Evolutionary conservation across 306 rosid species (phyloP).

Genomic region (Sesbania bispinosa): DNA sequence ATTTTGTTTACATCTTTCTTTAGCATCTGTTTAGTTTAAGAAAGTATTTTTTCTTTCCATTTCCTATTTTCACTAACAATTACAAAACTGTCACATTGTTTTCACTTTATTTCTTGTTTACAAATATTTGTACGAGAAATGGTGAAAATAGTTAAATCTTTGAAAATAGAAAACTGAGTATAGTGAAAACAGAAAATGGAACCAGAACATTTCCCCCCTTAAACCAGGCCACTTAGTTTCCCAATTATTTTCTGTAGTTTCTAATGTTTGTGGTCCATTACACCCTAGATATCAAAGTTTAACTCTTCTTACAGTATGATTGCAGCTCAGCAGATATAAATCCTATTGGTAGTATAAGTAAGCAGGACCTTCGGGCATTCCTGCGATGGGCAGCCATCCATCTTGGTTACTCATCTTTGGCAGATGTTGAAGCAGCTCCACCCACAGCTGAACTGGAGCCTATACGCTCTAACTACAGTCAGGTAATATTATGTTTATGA

Average conservation of each 20-base stretch:
- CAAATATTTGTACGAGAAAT: background rate
- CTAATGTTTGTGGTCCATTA: constrained; percentile 1
- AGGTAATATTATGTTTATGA: constrained; percentile 46
- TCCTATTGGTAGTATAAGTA: constrained; percentile 93
- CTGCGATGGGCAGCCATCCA: constrained; percentile 84
- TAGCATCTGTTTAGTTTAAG: background rate
- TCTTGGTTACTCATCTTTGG: constrained; percentile 79
- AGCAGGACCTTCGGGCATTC: constrained; percentile 85
- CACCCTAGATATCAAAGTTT: constrained; percentile 20
- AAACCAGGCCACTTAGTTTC: background rate
- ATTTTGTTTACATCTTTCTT: background rate
- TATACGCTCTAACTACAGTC: constrained; percentile 82
- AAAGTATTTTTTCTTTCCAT: background rate
- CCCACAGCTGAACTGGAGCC: constrained; percentile 99
- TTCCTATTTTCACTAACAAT: background rate
- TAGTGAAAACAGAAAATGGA: background rate
- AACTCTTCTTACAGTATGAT: constrained; percentile 58
- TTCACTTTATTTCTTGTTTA: background rate
- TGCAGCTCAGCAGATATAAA: constrained; percentile 97
- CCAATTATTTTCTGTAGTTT: background rate
- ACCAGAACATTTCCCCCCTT: background rate
- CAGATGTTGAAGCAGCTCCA: constrained; percentile 93
- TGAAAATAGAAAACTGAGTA: background rate
- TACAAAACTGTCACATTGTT: background rate
- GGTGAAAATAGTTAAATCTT: background rate